Conservation (phyloP, 208 protist genomes). For the Acanthamoeba rhysodes region DNA sequence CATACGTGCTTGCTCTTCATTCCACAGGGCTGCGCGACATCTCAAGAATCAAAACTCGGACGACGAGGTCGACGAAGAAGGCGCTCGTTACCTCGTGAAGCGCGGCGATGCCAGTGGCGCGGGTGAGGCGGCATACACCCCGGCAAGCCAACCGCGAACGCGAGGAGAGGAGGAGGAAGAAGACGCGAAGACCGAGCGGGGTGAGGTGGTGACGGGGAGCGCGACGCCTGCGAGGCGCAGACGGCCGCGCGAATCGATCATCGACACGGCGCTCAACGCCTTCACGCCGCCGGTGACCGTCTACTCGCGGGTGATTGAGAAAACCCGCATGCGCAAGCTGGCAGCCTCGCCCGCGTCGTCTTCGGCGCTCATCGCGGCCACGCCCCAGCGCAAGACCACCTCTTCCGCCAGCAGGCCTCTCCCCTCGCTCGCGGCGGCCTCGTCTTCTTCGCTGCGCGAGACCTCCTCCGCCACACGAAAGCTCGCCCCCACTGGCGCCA, state of each 20-base stretch:
- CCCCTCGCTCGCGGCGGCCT: too few relatives aligned
- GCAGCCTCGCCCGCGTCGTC: neutral
- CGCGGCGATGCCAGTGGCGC: neutral
- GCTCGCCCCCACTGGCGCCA: neutral
- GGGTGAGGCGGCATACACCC: neutral
- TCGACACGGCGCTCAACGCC: constrained; percentile 43
- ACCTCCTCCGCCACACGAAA: neutral
- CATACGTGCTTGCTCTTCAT: neutral
- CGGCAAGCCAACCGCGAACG: too few relatives aligned
- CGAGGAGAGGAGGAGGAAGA: neutral
- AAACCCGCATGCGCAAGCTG: constrained; percentile 5
- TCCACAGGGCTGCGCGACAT: neutral
- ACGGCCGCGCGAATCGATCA: constrained; percentile 26
- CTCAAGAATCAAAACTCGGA: constrained; percentile 1
- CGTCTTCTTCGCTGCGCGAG: too few relatives aligned
- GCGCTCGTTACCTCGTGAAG: neutral
- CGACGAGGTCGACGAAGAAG: neutral
- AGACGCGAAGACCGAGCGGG: neutral
- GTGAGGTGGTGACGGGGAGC: neutral
- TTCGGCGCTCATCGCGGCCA: neutral
- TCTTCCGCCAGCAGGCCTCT: neutral
- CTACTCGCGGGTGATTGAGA: constrained; percentile 63
- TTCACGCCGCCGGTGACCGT: constrained; percentile 40
- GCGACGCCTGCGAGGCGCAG: neutral
- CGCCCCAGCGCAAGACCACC: neutral